Evolutionary conservation across 306 rosid species (phyloP).

Genomic region (Casuarina glauca): DNA sequence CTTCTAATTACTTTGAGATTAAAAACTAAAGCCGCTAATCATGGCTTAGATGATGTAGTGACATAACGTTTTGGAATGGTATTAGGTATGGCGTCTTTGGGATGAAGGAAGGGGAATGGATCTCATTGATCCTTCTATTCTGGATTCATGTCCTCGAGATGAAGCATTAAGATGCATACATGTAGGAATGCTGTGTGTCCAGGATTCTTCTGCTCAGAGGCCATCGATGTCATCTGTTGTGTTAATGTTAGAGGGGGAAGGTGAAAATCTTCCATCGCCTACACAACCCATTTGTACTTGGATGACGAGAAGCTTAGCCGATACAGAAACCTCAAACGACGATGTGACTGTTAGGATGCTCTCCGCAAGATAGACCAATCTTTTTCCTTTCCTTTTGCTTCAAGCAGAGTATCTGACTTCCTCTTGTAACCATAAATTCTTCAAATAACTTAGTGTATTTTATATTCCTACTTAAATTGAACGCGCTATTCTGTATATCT

Average conservation of each 20-base stretch:
- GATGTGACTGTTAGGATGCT: constrained; percentile 53
- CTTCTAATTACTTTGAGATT: neutral
- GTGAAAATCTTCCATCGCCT: constrained; percentile 59
- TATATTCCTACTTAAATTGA: too few species aligned
- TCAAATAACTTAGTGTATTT: too few species aligned
- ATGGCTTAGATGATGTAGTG: neutral
- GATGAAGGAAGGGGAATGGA: constrained; percentile 55
- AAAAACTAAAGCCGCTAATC: neutral
- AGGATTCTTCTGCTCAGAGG: constrained; percentile 71
- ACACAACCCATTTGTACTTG: constrained; percentile 66
- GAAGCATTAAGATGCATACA: constrained; percentile 75
- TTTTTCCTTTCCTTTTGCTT: neutral
- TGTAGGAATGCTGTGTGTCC: constrained; percentile 79
- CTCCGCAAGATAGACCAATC: constrained; percentile 51
- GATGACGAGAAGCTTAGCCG: constrained; percentile 39
- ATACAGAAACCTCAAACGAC: constrained; percentile 50
- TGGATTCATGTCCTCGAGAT: constrained; percentile 36
- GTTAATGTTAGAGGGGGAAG: constrained; percentile 80
- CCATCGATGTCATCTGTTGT: constrained; percentile 76
- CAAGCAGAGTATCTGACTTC: neutral
- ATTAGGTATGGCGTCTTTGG: constrained; percentile 92
- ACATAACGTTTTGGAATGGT: constrained; percentile 26
- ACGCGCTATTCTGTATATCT: too few species aligned
- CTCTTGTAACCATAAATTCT: too few species aligned
- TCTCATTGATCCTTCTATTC: constrained; percentile 63